Conservation (phyloP, 495 filamentous ascomycete species). For the Xylaria intraflava region DNA sequence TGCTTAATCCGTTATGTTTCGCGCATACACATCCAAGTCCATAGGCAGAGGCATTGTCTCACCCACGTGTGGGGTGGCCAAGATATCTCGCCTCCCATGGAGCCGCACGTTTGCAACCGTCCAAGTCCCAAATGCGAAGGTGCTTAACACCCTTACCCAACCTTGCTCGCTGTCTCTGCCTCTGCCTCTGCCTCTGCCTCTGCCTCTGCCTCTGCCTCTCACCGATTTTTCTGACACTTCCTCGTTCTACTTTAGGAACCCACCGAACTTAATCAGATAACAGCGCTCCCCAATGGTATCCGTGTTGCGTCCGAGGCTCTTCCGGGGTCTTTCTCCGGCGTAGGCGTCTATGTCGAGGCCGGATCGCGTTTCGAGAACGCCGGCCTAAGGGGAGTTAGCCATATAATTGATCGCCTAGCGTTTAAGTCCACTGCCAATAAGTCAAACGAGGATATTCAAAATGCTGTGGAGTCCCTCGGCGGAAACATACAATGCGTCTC, state of each 20-base stretch:
- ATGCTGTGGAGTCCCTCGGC: slow-evolving; percentile 75
- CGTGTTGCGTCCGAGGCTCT: slow-evolving; percentile 93
- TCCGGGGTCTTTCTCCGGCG: slow-evolving; percentile 88
- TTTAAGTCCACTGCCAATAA: slow-evolving; percentile 84
- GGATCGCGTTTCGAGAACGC: slow-evolving; percentile 92
- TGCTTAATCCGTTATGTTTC: slow-evolving; percentile 19
- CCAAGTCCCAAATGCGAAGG: slow-evolving; percentile 21
- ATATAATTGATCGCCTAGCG: slow-evolving; percentile 91
- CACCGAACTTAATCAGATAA: slow-evolving; percentile 79
- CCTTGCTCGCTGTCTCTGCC: no score
- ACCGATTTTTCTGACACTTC: slow-evolving; percentile 12
- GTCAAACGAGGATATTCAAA: slow-evolving; percentile 77
- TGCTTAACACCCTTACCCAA: slow-evolving; percentile 1
- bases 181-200: background rate
- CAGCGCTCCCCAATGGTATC: slow-evolving; percentile 85
- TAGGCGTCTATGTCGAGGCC: slow-evolving; percentile 95
- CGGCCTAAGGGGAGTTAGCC: slow-evolving; percentile 79
- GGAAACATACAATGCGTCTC: slow-evolving; percentile 96
- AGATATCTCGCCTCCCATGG: slow-evolving; percentile 12
- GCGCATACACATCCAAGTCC: slow-evolving; percentile 19
- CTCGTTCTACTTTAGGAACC: slow-evolving; percentile 59
- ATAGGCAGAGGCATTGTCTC: slow-evolving; percentile 21
- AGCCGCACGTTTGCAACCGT: slow-evolving; percentile 23
- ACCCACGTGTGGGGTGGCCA: slow-evolving; percentile 9
- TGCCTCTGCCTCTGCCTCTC: background rate